Base-by-base conservation (phyloP, 2,329 filamentous ascomycete species). In the Paraconiothyrium sp. region DNA sequence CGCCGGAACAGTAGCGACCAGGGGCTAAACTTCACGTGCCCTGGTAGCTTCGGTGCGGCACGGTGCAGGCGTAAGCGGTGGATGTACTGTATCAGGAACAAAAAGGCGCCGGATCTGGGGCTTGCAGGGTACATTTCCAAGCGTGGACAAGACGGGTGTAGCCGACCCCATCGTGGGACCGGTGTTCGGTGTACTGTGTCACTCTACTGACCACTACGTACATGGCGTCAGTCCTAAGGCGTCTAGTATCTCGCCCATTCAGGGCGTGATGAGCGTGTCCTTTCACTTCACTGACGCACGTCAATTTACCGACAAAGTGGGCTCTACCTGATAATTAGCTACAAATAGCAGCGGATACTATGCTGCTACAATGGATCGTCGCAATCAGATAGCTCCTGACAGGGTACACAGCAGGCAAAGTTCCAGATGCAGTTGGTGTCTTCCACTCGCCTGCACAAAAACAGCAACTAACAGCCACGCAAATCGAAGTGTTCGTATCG, bases 171-270 rank as follows among this genome's bases (percentile, higher is more conserved):
- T 24, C 6, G 13, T 32, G 27, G 39, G 24, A 44, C 30, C 52
- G 52, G 52, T 46, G 20, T 55, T 34, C 52, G 52, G 52, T 46
- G 39, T 55, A 55, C 39, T 27, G 52, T 35, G 27, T 32, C 22
- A 2, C 30, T 22, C 11, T 16, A n/a, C 14, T 24, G 32, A 51
- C 20, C 27, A 22, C 32, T n/a, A 35, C 14, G 13, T 9, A 41
- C 39, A n/a, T 41, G 39, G 16, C 8, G 39, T 41, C 16, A n/a
- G 39, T 41, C 39, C 39, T n/a, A 6, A 6, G 32, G 11, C 20
- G 11, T 30, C 24, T 13, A 14, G 46, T n/a, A 22, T 48, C 24
- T 30, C 24, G 11, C 46, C 8, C 24, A 30, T 30, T 14, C 24
- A 16, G n/a, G 32, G 30, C 46, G 24, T 48, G 46, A 27, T 41